These are phyloP conservation scores for Typha latifolia DNA, from an alignment of 176 grass and related monocot species.

Conservation along the genomic window DNA sequence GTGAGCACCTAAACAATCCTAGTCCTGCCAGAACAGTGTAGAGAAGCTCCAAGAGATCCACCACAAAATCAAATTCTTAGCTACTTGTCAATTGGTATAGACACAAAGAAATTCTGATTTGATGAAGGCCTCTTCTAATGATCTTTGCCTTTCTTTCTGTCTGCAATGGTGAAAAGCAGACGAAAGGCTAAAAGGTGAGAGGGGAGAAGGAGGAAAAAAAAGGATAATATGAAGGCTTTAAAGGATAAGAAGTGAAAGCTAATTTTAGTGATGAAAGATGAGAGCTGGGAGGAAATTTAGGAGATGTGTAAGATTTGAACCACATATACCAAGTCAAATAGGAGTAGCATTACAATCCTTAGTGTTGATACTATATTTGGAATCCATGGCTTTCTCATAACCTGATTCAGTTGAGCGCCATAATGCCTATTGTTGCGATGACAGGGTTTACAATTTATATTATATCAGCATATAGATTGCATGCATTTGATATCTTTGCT, in stretches of 20 bases:
- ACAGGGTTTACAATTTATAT: no score
- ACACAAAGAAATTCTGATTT: neutral
- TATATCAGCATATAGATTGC: no score
- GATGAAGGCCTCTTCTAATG: neutral
- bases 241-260: neutral
- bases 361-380: no score
- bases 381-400: no score
- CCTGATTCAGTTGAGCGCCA: no score
- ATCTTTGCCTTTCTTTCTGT: neutral
- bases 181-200: neutral
- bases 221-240: conserved; percentile 4
- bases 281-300: conserved; percentile 52
- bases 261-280: conserved; percentile 18
- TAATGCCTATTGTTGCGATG: no score
- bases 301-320: conserved; percentile 25
- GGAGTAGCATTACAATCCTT: neutral
- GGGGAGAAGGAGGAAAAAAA: neutral
- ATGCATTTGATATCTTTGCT: no score
- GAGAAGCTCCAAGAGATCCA: neutral
- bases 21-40: neutral
- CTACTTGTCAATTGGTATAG: neutral
- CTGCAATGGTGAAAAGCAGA: conserved; percentile 1
- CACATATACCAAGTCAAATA: conserved; percentile 43
- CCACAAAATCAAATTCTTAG: neutral
- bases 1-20: conserved; percentile 6